phyloP scores from a whole-genome alignment of 2,329 filamentous ascomycete species.

The Pleurostoma richardsiae region DNA sequence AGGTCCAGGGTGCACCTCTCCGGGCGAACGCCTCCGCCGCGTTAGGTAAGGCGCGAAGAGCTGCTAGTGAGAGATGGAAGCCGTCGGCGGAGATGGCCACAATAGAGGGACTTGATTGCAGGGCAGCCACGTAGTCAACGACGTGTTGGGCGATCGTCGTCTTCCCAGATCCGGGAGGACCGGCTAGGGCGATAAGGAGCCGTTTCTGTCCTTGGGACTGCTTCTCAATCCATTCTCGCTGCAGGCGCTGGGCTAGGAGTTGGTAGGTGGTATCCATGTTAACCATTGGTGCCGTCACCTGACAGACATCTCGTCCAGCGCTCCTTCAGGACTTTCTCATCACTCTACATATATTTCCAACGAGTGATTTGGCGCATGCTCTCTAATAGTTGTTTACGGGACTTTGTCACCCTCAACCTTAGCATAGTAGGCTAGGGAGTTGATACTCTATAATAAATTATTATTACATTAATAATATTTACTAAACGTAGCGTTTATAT shows the following conservation, averaged over 20 bases:
- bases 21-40: slow-evolving; percentile 20
- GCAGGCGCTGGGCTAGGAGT: slow-evolving; percentile 13
- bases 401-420: neutral
- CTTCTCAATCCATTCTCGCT: slow-evolving; percentile 13
- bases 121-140: slow-evolving; percentile 4
- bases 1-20: slow-evolving; percentile 26
- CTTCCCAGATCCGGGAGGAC: slow-evolving; percentile 16
- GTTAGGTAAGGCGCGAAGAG: slow-evolving; percentile 18
- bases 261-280: slow-evolving; percentile 19
- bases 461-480: too few relatives aligned
- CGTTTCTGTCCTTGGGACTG: slow-evolving; percentile 2
- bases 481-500: too few relatives aligned
- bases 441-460: too few relatives aligned
- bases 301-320: neutral
- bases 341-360: neutral
- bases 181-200: slow-evolving; percentile 14
- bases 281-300: neutral
- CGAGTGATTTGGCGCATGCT: neutral
- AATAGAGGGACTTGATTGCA: slow-evolving; percentile 3
- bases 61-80: neutral
- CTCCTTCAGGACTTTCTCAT: neutral
- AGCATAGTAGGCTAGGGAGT: too few relatives aligned
- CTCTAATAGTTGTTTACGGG: neutral
- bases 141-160: slow-evolving; percentile 15
- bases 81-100: slow-evolving; percentile 16